Base-by-base conservation (phyloP, 129 eudicot genomes). In the Logfia minima region DNA sequence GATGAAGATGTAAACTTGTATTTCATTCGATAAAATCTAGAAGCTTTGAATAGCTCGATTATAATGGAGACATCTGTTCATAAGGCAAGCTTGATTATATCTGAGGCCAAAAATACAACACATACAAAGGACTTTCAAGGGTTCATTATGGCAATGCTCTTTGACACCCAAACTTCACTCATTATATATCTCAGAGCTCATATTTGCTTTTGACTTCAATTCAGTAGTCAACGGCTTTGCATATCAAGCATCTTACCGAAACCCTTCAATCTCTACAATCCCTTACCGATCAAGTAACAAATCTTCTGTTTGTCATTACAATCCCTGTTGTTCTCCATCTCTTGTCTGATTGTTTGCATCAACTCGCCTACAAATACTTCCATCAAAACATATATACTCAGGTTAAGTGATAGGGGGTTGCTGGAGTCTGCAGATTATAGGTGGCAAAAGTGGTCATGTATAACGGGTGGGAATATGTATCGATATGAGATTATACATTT, bases 231-330 rank as follows among this genome's bases (percentile, higher is more conserved):
- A 77, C 39, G 58, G 70, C 71, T 64, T 77, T 66, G 81, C 81
- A 74, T 80, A 74, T 90, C 96, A 18, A 92, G 98, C 84, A 85
- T 90, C 79, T 92, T 96, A 76, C 85, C 89, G 68, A 92, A 80
- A 24, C 80, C 72, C 75, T 90, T 92, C 76, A 90, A 43, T 85
- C 91, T 85, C 81, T 85, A 90, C 31, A 63, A 51, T 75, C 93
- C 96, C 68, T 92, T 92, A 4, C 96, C 83, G 23, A 92, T 78
- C 83, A 92, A 84, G 86, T 79, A 94, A 43, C 89, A 86, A 22
- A 91, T 91, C 85, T 77, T 86, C 74, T 94, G 97, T 71, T 85
- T 94, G 86, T 94, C 98, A 9, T 68, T 81, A 88, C 92, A 94
- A 51, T 56, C 82, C 60, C 84, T 77, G 83, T 94, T 86, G 45